Evolutionary conservation across 2,329 filamentous ascomycete genomes (phyloP), one percentile per base, ranked within the genome.

Genomic region (Cladosporium sp.): DNA sequence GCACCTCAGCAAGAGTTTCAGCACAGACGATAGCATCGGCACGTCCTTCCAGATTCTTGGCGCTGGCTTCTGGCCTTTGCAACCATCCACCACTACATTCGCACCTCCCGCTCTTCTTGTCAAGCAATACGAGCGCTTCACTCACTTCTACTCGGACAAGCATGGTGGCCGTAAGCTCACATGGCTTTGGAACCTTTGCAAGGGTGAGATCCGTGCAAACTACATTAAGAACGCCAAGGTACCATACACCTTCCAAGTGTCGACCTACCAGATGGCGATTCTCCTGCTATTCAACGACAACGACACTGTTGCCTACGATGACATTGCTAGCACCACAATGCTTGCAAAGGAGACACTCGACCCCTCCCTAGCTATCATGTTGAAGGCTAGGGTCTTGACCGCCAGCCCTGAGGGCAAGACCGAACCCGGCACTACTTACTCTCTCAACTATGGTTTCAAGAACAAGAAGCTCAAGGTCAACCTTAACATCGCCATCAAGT

Each of bases 381-480:
- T 97, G 74, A 98, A 97, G 83, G 93, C 95, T 69, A 97, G 94
- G 82, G 91, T 99, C 54, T 83, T 99, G 57, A 83, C 87, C 57
- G 86, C 92, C 72, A 85, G 84, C 38, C 88, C 91, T 0, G 88
- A 91, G 38, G 86, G 88, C 44, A 89, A 88, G 64, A 95, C 96
- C 80, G 90, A 88, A 14, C 85, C 91, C 1, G 92, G 91, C 54
- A 93, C 92, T 67, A 88, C 85, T 0, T 97, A 96, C 80, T 85
- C 85, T 57, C 85, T 99, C 68, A 99, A 99, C 81, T 90, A 93
- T 71, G 92, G 93, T 76, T 98, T 98, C 85, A 97, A 96, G 86
- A 93, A 89, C 83, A 99, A 99, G 86, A 99, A 98, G 85, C 89
- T 97, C 73, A 93, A 96, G 75, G 90, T 98, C 74, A 99, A 99